phyloP scores from a whole-genome alignment of 202 grass and related monocot species.

The Musa balbisiana region DNA sequence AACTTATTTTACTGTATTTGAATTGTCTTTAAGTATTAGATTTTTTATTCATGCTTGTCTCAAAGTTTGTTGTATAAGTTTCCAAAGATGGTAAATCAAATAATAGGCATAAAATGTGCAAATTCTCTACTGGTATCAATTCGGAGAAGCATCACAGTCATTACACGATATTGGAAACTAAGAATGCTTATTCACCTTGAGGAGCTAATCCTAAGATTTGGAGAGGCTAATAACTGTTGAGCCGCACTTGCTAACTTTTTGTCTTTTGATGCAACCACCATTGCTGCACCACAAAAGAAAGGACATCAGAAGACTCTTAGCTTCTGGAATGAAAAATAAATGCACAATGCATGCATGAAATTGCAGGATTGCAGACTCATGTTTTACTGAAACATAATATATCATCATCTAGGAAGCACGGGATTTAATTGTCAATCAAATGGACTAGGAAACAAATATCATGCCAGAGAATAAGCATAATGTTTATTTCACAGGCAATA shows the following conservation, averaged over 20 bases:
- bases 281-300: conserved; percentile 45
- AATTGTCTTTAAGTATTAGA: no score
- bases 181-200: conserved; percentile 48
- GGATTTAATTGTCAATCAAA: background rate
- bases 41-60: background rate
- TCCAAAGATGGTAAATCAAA: background rate
- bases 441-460: background rate
- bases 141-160: background rate
- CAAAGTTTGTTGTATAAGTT: background rate
- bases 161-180: background rate
- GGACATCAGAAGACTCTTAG: conserved; percentile 17
- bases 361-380: background rate
- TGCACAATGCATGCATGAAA: background rate
- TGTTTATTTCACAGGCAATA: conserved; percentile 20
- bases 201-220: conserved; percentile 83
- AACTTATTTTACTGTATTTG: no score
- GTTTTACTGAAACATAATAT: background rate
- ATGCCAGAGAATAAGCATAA: background rate
- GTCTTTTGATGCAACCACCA: conserved; percentile 95
- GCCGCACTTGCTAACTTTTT: conserved; percentile 61
- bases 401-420: background rate
- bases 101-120: background rate
- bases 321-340: conserved; percentile 16
- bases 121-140: background rate
- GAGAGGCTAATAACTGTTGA: conserved; percentile 82